Base-by-base conservation (phyloP, 2,329 filamentous ascomycete genomes). In the Chrysoporthe austroafricana region DNA sequence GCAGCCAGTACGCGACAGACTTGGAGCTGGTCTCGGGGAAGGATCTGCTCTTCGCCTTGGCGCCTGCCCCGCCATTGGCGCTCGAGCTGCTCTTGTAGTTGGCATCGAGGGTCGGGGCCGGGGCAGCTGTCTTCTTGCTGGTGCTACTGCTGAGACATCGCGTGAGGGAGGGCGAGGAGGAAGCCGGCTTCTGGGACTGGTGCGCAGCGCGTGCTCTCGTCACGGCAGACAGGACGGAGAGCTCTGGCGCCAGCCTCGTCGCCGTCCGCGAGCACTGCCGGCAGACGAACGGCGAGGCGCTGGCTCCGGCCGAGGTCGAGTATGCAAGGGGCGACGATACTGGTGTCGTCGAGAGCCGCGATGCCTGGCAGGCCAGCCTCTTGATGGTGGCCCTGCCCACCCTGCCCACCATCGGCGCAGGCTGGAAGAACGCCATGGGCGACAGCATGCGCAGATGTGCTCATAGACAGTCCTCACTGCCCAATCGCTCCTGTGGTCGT, bases 1-100 rank as follows among this genome's bases (percentile, higher is more conserved):
- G 82, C 58, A 99, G 86, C 94, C 94, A 99, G 82, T 95, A 95
- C 69, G 90, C 96, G 57, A 97, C 94, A 11, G 83, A 82, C 79
- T 92, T 96, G 68, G 90, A 88, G 72, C 87, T 93, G 11, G 86
- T 87, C 73, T 91, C 79, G 42, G 86, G 85, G 69, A 85, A 87
- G 2, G 79, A 77, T 32, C 76, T 78, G 72, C 79, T 73, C 64
- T 72, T 69, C 32, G 62, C 58, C 21, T 63, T 62, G 16, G 42
- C 44, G 26, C 44, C 44, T 50, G 34, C 32, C 4, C 34, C n/a
- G 18, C 43, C 16, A 6, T 56, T 18, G 16, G 62, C 32, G 26
- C 32, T 1, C 14, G 52, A 43, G 54, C 39, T 56, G 57, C 13
- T 32, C 7, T 26, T 21, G 16, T 60, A 26, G 1, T 46, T 62